Percentiles rank a stretch among this genome's conserved stretches.
phyloP scores from a whole-genome alignment of 2,329 filamentous ascomycete species.

The Rhynchosporium secalis region DNA sequence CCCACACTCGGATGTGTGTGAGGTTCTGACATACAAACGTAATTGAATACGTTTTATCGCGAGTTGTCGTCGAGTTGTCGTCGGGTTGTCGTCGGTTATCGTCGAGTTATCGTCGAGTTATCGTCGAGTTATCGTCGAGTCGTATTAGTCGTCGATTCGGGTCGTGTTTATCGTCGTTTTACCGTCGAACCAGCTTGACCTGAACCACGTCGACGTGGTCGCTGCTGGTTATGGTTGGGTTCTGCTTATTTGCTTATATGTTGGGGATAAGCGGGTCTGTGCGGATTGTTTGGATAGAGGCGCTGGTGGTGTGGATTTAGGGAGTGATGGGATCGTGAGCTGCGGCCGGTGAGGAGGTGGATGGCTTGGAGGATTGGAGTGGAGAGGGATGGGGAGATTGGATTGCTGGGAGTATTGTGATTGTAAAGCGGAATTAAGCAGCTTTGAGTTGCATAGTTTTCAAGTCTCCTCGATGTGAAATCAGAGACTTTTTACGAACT shows the following conservation, averaged over 20 bases:
- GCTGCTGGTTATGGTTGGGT: not conserved
- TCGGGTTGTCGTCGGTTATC: not conserved
- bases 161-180: not conserved
- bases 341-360: too few species aligned
- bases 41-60: not conserved
- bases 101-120: not conserved
- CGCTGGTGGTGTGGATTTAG: not conserved
- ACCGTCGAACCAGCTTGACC: not conserved
- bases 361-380: too few species aligned
- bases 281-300: not conserved
- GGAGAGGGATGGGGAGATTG: too few species aligned
- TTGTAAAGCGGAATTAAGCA: too few species aligned
- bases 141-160: not conserved
- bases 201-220: slow-evolving; percentile 2
- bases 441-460: too few species aligned
- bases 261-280: not conserved
- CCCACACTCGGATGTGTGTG: not conserved
- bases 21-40: not conserved
- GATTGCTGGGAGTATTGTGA: too few species aligned
- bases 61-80: too few species aligned
- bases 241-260: not conserved
- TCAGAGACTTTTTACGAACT: too few species aligned
- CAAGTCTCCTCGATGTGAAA: too few species aligned
- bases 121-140: too few species aligned
- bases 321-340: too few species aligned